Evolutionary conservation across 306 rosid species (phyloP).

Genomic region (Dalbergia oliveri): DNA sequence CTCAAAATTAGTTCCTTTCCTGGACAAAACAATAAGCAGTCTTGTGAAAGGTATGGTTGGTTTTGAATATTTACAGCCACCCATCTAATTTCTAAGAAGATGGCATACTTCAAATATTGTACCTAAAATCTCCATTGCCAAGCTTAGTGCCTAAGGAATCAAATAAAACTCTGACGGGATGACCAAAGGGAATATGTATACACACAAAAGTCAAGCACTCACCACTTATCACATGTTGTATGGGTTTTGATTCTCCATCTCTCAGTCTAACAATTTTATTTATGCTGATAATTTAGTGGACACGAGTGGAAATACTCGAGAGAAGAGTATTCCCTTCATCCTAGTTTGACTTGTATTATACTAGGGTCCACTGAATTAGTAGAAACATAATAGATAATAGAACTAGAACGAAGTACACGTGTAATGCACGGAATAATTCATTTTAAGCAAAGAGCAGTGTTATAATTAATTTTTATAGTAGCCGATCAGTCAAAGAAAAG

Average conservation of each 20-base stretch:
- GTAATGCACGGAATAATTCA: too few relatives aligned
- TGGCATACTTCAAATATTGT: constrained; percentile 2
- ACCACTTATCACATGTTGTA: constrained; percentile 32
- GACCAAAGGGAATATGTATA: constrained; percentile 28
- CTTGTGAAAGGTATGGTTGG: constrained; percentile 27
- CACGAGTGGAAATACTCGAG: too few relatives aligned
- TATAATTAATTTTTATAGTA: too few relatives aligned
- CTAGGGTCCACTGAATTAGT: too few relatives aligned
- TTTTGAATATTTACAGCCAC: constrained; percentile 5
- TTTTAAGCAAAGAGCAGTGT: too few relatives aligned
- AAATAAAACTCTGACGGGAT: constrained; percentile 18
- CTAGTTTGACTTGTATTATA: too few relatives aligned
- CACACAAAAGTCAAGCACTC: constrained; percentile 24
- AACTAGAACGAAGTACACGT: too few relatives aligned
- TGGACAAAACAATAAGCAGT: constrained; percentile 24
- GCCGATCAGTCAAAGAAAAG: too few relatives aligned
- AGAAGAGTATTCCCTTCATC: too few relatives aligned
- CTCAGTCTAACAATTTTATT: not conserved
- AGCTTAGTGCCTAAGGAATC: constrained; percentile 38
- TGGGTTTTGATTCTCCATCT: constrained; percentile 39
- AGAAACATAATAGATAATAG: too few relatives aligned
- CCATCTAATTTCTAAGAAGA: constrained; percentile 11
- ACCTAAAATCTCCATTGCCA: constrained; percentile 29
- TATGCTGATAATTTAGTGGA: too few relatives aligned
- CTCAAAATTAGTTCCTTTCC: not conserved